Conservation (phyloP, 2,329 filamentous ascomycete species). For the Hirsutella minnesotensis region DNA sequence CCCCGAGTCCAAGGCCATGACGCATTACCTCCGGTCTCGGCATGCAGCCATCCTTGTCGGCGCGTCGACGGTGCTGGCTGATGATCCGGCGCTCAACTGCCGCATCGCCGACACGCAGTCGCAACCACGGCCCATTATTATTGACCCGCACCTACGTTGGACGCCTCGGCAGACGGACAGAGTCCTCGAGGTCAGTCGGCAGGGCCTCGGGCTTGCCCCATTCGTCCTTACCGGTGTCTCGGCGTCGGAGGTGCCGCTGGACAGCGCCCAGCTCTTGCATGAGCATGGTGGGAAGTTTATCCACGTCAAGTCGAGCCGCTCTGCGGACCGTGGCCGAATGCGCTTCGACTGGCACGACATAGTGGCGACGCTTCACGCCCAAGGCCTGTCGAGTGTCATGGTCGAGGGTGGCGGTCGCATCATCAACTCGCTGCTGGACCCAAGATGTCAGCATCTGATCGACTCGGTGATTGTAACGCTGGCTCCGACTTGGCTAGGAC, state of each 20-base stretch:
- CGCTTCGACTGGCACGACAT: constrained; percentile 54
- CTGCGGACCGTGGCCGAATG: constrained; percentile 23
- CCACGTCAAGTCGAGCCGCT: constrained; percentile 20
- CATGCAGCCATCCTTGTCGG: constrained; percentile 82
- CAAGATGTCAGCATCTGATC: constrained; percentile 48
- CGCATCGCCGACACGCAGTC: constrained; percentile 50
- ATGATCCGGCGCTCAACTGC: constrained; percentile 79
- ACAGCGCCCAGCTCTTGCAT: constrained; percentile 29
- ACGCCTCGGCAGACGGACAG: constrained; percentile 45
- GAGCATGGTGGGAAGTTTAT: constrained; percentile 42
- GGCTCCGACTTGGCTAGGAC: constrained; percentile 81
- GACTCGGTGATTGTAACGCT: constrained; percentile 78
- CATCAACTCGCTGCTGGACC: constrained; percentile 68
- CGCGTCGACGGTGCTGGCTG: constrained; percentile 70
- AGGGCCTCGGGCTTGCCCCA: constrained; percentile 59
- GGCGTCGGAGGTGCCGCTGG: constrained; percentile 28
- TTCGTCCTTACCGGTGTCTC: constrained; percentile 51
- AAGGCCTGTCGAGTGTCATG: constrained; percentile 71
- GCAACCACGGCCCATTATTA: constrained; percentile 66
- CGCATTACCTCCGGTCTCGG: constrained; percentile 71
- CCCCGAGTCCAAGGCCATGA: constrained; percentile 78
- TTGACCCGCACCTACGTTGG: constrained; percentile 75
- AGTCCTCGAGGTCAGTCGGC: constrained; percentile 51
- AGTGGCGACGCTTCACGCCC: constrained; percentile 40
- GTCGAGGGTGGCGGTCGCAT: constrained; percentile 77